These are phyloP conservation scores for Geotrichum restrictum DNA, from an alignment of 1,139 yeast species.

Conservation along the genomic window DNA sequence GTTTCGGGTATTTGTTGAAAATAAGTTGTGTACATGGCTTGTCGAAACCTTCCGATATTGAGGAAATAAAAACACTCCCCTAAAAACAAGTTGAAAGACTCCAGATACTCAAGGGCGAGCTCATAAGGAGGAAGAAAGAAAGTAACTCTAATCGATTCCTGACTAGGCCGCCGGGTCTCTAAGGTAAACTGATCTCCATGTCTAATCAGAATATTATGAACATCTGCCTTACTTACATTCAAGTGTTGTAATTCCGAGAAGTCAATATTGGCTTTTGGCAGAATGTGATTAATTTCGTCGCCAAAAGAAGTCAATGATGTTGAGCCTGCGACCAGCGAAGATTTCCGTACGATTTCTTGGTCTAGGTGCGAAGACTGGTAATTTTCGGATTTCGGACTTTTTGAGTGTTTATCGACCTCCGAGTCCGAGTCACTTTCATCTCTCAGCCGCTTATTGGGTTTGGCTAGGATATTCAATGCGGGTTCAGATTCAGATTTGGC, in stretches of 20 bases:
- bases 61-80: slow-evolving; percentile 85
- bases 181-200: neutral
- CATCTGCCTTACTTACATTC: neutral
- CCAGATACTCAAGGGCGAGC: slow-evolving; percentile 69
- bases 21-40: slow-evolving; percentile 23
- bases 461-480: neutral
- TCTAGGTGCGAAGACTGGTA: neutral
- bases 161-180: neutral
- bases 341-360: neutral
- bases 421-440: neutral
- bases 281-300: slow-evolving; percentile 7
- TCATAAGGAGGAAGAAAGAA: slow-evolving; percentile 72
- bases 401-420: slow-evolving; percentile 1
- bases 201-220: neutral
- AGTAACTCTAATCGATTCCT: neutral
- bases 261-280: slow-evolving; percentile 7
- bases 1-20: slow-evolving; percentile 29
- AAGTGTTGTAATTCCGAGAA: neutral
- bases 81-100: slow-evolving; percentile 71
- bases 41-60: slow-evolving; percentile 55
- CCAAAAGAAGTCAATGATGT: slow-evolving; percentile 6
- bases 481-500: neutral
- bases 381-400: neutral
- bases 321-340: neutral
- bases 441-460: neutral